A percentile compares a stretch with the other conserved stretches of the same genome.
Evolutionary conservation across 2,329 filamentous ascomycete genomes (phyloP).

Genomic region (Fusarium falciforme): DNA sequence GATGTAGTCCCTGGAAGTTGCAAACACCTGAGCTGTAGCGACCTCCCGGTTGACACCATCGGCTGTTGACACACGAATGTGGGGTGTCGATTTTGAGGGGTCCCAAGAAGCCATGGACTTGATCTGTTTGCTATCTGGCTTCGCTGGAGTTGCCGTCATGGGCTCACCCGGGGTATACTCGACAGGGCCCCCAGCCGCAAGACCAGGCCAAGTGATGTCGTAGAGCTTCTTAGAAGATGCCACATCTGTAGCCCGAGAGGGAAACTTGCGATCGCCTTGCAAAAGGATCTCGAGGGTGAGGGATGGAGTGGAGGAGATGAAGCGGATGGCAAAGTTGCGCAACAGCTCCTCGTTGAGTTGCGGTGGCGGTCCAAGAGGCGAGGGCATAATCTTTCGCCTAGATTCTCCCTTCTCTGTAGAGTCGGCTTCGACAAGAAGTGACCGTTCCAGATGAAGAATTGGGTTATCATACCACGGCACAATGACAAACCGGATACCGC

Average conservation of each 20-base stretch:
- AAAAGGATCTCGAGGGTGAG: not conserved
- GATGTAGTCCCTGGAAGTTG: constrained; percentile 13
- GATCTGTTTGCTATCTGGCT: not conserved
- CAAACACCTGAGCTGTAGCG: constrained; percentile 14
- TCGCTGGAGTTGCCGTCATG: not conserved
- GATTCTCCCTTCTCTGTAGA: not conserved
- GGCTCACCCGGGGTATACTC: constrained; percentile 6
- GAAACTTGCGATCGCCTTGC: not conserved
- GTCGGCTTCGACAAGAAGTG: not conserved
- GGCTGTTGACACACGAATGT: not conserved
- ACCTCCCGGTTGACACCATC: not conserved
- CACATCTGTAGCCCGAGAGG: not conserved
- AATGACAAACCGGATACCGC: constrained; percentile 5
- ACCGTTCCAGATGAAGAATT: constrained; percentile 5
- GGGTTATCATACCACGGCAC: constrained; percentile 15
- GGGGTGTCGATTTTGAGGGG: constrained; percentile 6
- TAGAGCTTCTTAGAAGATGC: not conserved
- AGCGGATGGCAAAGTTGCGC: constrained; percentile 4
- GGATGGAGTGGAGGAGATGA: not conserved
- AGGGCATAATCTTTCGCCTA: not conserved
- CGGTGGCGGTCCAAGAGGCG: constrained; percentile 2
- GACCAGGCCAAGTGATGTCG: constrained; percentile 13
- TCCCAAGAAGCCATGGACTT: constrained; percentile 8
- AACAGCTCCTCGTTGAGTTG: not conserved
- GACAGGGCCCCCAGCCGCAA: not conserved